Base-by-base conservation (phyloP, 805 yeast species). In the Myxozyma neotropica region DNA sequence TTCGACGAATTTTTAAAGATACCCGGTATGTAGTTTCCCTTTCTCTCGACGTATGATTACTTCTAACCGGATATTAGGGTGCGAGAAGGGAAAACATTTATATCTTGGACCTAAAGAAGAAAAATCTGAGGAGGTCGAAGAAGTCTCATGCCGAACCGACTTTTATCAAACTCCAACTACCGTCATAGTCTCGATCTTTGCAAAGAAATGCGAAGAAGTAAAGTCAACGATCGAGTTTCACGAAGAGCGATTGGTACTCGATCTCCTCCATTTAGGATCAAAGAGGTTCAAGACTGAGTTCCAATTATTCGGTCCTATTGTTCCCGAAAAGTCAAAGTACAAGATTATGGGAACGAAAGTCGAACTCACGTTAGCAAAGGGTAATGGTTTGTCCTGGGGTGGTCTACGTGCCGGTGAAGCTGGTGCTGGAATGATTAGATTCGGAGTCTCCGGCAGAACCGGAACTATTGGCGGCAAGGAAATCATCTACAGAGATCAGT, bases 401-500 rank as follows among this genome's bases (percentile, higher is more conserved):
- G 67, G 69, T 5, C 36, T 67, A 21, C 56, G 67, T 10, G 67
- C 67, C 7, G 69, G 69, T 12, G 69, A 67, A 45, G 39, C 53
- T 4, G 69, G 69, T n/a, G 66, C 64, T 4, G 69, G 69, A 13
- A 67, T 65, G 68, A 67, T 67, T 29, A 12, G 69, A 38, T 67
- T 67, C 29, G 69, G 69, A 13, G 69, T 67, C 15, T 49, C 55
- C 10, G 69, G 69, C 17, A 54, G 69, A 19, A 67, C 69, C 2
- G 69, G 69, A 7, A 67, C 69, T 21, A 55, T 67, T 17, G 69
- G 69, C 21, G 69, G 66, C 2, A 67, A 66, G 47, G 64, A 59
- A 27, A 64, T 64, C 24, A 44, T 59, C 7, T 62, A 62, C 47
- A 23, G 66, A 26, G 49, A 62, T 31, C 66, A 62, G 52, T 61